Percentiles rank a stretch among this genome's conserved stretches.
These are phyloP conservation scores for Onygenales sp. DNA, from an alignment of 2,329 filamentous ascomycete genomes.

Conservation along the genomic window DNA sequence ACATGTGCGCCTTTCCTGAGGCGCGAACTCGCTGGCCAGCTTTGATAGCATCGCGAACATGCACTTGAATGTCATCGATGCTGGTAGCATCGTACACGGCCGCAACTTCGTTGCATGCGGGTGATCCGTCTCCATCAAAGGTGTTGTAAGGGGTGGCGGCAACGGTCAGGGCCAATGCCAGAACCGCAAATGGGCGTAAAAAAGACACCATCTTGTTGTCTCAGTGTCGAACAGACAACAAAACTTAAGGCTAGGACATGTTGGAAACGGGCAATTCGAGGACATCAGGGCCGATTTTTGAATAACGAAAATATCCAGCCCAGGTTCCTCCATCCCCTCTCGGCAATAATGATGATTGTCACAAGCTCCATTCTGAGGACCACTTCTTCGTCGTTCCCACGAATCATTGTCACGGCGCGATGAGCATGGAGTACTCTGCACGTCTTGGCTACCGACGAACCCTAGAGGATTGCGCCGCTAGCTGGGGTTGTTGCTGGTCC, in stretches of 20 bases:
- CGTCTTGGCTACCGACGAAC: too few species aligned
- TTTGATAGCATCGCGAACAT: conserved; percentile 34
- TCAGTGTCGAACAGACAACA: neutral
- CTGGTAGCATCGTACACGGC: conserved; percentile 37
- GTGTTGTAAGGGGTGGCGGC: conserved; percentile 34
- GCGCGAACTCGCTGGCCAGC: conserved; percentile 36
- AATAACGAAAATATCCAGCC: neutral
- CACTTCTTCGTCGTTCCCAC: neutral
- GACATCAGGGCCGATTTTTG: neutral
- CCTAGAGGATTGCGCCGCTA: too few species aligned
- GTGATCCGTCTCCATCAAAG: conserved; percentile 42
- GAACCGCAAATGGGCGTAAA: neutral
- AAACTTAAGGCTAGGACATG: neutral
- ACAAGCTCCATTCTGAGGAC: neutral
- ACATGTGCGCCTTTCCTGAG: conserved; percentile 43
- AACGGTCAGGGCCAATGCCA: neutral
- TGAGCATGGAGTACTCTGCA: neutral
- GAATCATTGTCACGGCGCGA: neutral
- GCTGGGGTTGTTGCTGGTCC: too few species aligned
- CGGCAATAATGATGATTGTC: neutral
- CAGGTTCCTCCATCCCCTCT: neutral
- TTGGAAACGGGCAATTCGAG: neutral
- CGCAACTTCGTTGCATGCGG: conserved; percentile 39
- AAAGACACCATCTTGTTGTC: neutral
- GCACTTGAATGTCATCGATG: conserved; percentile 34